Evolutionary conservation across 352 stramenopile species (phyloP), one percentile per base, ranked within the genome.

Genomic region (Pythium rhizo-oryzae): DNA sequence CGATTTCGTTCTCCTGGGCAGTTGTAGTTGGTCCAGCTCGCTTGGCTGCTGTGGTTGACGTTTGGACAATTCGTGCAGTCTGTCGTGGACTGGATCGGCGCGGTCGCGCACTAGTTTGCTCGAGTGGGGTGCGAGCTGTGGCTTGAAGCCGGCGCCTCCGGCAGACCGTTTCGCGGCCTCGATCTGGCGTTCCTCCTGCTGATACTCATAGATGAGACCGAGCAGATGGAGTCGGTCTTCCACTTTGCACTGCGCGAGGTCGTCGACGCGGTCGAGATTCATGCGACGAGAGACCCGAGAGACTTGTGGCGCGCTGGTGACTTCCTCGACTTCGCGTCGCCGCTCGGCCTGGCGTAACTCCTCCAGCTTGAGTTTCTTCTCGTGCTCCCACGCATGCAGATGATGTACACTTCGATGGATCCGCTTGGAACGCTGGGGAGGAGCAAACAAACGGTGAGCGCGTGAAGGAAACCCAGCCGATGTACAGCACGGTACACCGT

Each of bases 161-260:
- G 57, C 13, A 47, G 41, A 46, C 24, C 65, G 58, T 21, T 65
- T 49, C 18, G 18, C 52, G n/a, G 58, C 51, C 15, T 71, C 64
- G 0, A 76, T 58, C 18, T 72, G 54, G 5, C 81, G 76, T 46
- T 88, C 82, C 49, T 90, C 78, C 54, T 84, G 81, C 35, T 93
- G 81, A 54, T 89, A 84, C 41, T 88, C 71, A 35, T 92, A 92
- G 49, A 90, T 91, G 28, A 89, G 58, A 1, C 83, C 85, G 25
- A 92, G 77, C 35, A 90, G 62, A 50, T 91, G 82, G 15, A 93
- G 62, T 39, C 85, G 78, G 63, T 89, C 84, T 66, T 91, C 84
- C 4, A 90, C 82, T 62, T 87, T 86, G 62, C 85, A 90, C 0
- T 70, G 74, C 24, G 77, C 77, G 33, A 92, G 61, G 15, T 92